Percentiles rank a stretch among this genome's conserved stretches.
Conservation (phyloP, 1,284 basidiomycete species). For the Trametes polyzona region DNA sequence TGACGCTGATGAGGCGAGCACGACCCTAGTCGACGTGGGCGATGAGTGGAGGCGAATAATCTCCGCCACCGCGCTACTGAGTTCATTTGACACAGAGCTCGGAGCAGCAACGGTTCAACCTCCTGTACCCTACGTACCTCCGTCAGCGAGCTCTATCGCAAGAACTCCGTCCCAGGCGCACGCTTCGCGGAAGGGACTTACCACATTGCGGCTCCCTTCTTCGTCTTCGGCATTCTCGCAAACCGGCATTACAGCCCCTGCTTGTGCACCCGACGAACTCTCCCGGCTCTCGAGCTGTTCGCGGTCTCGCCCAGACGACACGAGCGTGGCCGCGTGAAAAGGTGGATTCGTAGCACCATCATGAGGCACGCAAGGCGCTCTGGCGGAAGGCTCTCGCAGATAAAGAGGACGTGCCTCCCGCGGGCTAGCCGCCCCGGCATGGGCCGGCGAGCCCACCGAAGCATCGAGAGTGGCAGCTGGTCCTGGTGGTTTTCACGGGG, state of each 20-base stretch:
- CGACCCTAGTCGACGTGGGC: not conserved
- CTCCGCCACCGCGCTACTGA: not conserved
- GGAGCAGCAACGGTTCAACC: not conserved
- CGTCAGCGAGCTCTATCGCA: too few relatives aligned
- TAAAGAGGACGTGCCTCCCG: not conserved
- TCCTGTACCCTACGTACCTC: too few relatives aligned
- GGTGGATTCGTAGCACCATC: not conserved
- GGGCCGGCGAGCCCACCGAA: not conserved
- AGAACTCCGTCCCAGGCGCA: too few relatives aligned
- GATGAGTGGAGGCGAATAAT: not conserved
- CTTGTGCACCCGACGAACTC: too few relatives aligned
- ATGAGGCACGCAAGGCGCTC: not conserved
- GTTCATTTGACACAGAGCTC: not conserved
- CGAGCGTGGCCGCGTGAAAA: not conserved
- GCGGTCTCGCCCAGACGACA: too few relatives aligned
- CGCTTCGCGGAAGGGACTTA: too few relatives aligned
- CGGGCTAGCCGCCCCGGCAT: not conserved
- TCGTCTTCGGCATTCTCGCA: too few relatives aligned
- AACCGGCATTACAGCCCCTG: too few relatives aligned
- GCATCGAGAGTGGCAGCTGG: not conserved
- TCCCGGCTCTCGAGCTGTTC: too few relatives aligned
- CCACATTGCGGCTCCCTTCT: too few relatives aligned
- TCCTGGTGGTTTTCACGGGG: not conserved
- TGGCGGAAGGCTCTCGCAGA: not conserved
- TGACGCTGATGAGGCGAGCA: not conserved